A percentile compares a stretch with the other conserved stretches of the same genome.
Conservation (phyloP, 176 grass and related monocot species). For the Ampelocalamus luodianensis region DNA sequence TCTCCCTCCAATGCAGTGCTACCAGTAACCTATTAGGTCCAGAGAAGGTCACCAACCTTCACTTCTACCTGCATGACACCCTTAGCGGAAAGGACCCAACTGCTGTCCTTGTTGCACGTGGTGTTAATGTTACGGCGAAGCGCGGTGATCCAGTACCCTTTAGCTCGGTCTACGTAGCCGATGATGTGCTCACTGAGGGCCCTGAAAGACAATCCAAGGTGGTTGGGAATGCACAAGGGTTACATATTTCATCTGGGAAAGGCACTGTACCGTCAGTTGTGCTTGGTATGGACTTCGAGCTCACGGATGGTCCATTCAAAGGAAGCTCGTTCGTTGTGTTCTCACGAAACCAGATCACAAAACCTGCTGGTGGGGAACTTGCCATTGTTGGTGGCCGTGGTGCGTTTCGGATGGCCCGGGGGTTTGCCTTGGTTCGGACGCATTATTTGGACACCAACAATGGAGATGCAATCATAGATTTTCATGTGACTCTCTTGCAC, state of each 20-base stretch:
- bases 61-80: conserved; percentile 68
- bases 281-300: conserved; percentile 51
- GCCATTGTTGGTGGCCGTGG: conserved; percentile 65
- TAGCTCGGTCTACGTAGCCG: conserved; percentile 35
- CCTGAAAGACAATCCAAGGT: conserved; percentile 36
- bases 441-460: background rate
- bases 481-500: conserved; percentile 59
- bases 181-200: conserved; percentile 55
- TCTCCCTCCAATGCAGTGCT: background rate
- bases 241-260: conserved; percentile 9
- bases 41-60: conserved; percentile 51
- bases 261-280: conserved; percentile 17
- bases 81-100: conserved; percentile 43
- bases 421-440: conserved; percentile 43
- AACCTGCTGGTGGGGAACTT: conserved; percentile 23
- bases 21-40: background rate
- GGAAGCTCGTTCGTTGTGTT: conserved; percentile 65
- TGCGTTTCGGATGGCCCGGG: conserved; percentile 53
- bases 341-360: conserved; percentile 39
- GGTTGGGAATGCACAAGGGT: conserved; percentile 56
- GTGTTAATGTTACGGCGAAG: background rate
- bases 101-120: conserved; percentile 32
- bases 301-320: conserved; percentile 53
- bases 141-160: conserved; percentile 33
- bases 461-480: conserved; percentile 57